Conservation (phyloP, 306 rosid species). For the Prunus persica region Prunus_persica_NCBIv2 NC_034014.1:2031001-2031500, state of each 20-base stretch:
- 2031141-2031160: neutral
- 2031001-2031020: slow-evolving; percentile 86
- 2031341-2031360: neutral
- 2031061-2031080: slow-evolving; percentile 39
- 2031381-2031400: neutral
- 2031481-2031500: slow-evolving; percentile 85
- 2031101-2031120: neutral
- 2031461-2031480: slow-evolving; percentile 31
- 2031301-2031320: slow-evolving; percentile 25
- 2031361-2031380: neutral
- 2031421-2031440: neutral
- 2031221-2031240: slow-evolving; percentile 87
- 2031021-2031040: slow-evolving; percentile 91
- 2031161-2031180: slow-evolving; percentile 27
- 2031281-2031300: slow-evolving; percentile 53
- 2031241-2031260: slow-evolving; percentile 97
- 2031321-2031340: neutral
- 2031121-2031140: neutral
- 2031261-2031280: slow-evolving; percentile 82
- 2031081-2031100: neutral
- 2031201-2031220: slow-evolving; percentile 83
- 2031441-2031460: neutral
- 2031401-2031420: neutral
- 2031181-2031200: slow-evolving; percentile 99
- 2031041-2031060: slow-evolving; percentile 91